Conservation (phyloP, 441 rosid species). For the Viola pubescens region DNA sequence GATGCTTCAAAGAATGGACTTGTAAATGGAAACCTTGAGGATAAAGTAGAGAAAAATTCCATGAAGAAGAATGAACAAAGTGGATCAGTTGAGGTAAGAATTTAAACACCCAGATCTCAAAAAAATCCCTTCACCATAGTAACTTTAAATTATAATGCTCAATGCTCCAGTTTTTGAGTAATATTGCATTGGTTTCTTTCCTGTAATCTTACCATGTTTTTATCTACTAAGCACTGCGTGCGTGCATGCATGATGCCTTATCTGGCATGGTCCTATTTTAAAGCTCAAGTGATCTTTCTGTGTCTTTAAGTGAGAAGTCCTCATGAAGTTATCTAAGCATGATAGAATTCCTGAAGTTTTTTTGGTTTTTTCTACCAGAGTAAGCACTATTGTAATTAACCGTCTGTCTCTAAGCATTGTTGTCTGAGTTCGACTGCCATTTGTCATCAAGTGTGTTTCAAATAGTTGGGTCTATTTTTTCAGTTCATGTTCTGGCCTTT, state of each 20-base stretch:
- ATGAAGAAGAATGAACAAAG: conserved; percentile 29
- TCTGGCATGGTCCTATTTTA: background rate
- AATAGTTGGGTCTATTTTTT: too few species aligned
- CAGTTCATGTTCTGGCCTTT: too few species aligned
- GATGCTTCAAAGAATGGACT: conserved; percentile 28
- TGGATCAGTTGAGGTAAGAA: conserved; percentile 60
- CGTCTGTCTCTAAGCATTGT: too few species aligned
- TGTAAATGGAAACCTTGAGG: conserved; percentile 30
- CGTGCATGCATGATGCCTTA: background rate
- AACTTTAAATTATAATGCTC: conserved; percentile 3
- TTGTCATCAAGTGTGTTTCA: too few species aligned
- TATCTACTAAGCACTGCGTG: too few species aligned
- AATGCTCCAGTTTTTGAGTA: background rate
- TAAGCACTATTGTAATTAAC: too few species aligned
- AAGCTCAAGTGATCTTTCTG: background rate
- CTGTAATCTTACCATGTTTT: background rate
- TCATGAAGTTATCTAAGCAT: too few species aligned
- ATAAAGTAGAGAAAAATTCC: conserved; percentile 32
- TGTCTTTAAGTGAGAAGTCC: too few species aligned
- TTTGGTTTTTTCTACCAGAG: too few species aligned
- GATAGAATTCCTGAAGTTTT: too few species aligned
- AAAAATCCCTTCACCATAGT: background rate
- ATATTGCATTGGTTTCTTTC: background rate
- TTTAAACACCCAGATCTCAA: background rate
- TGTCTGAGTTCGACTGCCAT: too few species aligned